Evolutionary conservation across 495 filamentous ascomycete species (phyloP), one percentile per base, ranked within the genome.

Genomic region (Xylaria flabelliformis): DNA sequence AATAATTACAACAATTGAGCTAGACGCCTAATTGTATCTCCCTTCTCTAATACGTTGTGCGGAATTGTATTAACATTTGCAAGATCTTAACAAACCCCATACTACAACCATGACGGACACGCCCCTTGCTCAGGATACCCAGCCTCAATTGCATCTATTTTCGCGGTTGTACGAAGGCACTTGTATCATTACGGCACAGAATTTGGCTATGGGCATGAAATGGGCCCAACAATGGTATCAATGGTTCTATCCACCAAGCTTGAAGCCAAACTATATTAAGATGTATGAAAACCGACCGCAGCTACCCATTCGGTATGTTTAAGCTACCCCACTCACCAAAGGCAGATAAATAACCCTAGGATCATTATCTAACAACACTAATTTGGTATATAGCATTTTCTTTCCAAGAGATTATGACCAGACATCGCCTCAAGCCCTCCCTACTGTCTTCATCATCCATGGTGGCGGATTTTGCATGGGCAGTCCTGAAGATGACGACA

Each of bases 391-490:
- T 59, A 39, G 56, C 6, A 75, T 84, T 48, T 83, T 83, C 72
- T 78, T 78, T 55, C 82, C 82, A 53, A 62, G 51, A 24, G 71
- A n/a, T 74, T 75, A 78, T 66, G 63, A 74, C 46, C 58, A 44
- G 8, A 58, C 44, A 17, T 73, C 62, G 13, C 76, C 76, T 0
- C 50, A 78, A 55, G 48, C 75, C 29, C 78, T 83, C 4, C 79
- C 82, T 0, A 79, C 79, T 8, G 29, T 84, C 29, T 78, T 82
- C 80, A 75, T 55, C 21, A 78, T 81, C 73, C 81, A 84, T 70
- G 82, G 83, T 71, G 82, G 83, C 61, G 83, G 80, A 17, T 85
- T 83, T 72, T 77, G 77, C 48, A 6, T 84, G 29, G 81, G 83
- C 15, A n/a, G 56, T 6, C 51, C 51, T 26, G 51, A 29, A 55